phyloP scores from a whole-genome alignment of 2,329 filamentous ascomycete species.

The Fusarium siculi region DNA sequence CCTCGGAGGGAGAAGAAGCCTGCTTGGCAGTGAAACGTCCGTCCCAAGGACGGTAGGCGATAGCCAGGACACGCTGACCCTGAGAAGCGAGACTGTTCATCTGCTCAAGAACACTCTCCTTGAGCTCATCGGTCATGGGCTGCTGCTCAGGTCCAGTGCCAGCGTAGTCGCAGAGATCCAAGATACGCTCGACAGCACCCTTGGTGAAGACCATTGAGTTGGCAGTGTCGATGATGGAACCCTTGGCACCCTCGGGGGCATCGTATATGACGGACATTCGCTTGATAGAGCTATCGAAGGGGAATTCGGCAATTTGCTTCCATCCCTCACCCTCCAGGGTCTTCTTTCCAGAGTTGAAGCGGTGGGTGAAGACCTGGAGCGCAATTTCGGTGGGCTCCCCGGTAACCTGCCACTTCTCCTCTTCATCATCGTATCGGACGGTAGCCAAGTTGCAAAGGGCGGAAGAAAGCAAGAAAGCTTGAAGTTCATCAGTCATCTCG shows the following conservation, averaged over 20 bases:
- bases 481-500: slow-evolving; percentile 61
- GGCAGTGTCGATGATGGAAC: slow-evolving; percentile 52
- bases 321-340: slow-evolving; percentile 63
- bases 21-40: slow-evolving; percentile 58
- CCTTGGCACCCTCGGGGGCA: slow-evolving; percentile 53
- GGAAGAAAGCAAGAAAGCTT: slow-evolving; percentile 63
- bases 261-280: slow-evolving; percentile 82
- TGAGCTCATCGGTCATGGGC: slow-evolving; percentile 62
- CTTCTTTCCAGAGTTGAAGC: slow-evolving; percentile 71
- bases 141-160: slow-evolving; percentile 56
- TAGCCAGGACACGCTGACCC: slow-evolving; percentile 77
- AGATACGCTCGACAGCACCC: slow-evolving; percentile 69
- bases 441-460: slow-evolving; percentile 75
- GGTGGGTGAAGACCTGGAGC: slow-evolving; percentile 78
- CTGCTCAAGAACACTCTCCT: slow-evolving; percentile 61
- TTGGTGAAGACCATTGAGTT: slow-evolving; percentile 69
- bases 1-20: slow-evolving; percentile 49
- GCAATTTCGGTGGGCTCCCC: slow-evolving; percentile 82
- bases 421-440: slow-evolving; percentile 64
- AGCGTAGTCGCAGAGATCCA: slow-evolving; percentile 65
- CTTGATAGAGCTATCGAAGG: slow-evolving; percentile 83
- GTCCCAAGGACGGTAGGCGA: slow-evolving; percentile 72
- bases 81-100: slow-evolving; percentile 71
- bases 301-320: slow-evolving; percentile 75
- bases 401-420: slow-evolving; percentile 70